phyloP scores from a whole-genome alignment of 805 yeast species.

The Priceomyces fermenticarens region DNA sequence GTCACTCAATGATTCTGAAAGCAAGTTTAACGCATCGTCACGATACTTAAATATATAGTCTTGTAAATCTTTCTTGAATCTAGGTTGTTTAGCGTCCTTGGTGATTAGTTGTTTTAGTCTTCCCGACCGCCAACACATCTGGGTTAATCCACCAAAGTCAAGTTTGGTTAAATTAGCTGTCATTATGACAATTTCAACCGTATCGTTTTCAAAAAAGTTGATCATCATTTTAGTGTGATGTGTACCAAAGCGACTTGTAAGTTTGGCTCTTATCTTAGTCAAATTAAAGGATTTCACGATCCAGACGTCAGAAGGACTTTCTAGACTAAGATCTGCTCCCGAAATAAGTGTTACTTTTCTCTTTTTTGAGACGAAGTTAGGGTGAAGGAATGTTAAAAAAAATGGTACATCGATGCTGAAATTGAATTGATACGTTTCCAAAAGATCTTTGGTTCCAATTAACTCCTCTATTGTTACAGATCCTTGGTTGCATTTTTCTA shows the following conservation, averaged over 20 bases:
- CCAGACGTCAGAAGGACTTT: conserved; percentile 8
- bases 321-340: conserved; percentile 12
- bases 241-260: conserved; percentile 33
- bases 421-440: conserved; percentile 45
- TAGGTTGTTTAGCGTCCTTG: not conserved
- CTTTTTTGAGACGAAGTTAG: conserved; percentile 13
- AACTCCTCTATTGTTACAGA: conserved; percentile 25
- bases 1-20: conserved; percentile 24
- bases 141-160: conserved; percentile 59
- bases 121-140: conserved; percentile 66
- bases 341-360: conserved; percentile 28
- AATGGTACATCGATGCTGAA: conserved; percentile 43
- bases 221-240: conserved; percentile 73
- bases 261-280: conserved; percentile 28
- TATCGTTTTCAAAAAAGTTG: conserved; percentile 46
- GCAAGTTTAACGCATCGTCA: conserved; percentile 17
- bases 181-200: conserved; percentile 52
- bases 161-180: conserved; percentile 55
- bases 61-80: conserved; percentile 46
- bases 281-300: conserved; percentile 19
- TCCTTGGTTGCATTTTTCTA: conserved; percentile 19
- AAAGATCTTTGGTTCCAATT: conserved; percentile 29
- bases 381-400: conserved; percentile 31
- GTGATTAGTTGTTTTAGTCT: conserved; percentile 12
- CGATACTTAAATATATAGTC: conserved; percentile 46